A percentile compares a stretch with the other conserved stretches of the same genome.
Conservation (phyloP, 768 basidiomycete species). For the Myochromella boudieri region DNA sequence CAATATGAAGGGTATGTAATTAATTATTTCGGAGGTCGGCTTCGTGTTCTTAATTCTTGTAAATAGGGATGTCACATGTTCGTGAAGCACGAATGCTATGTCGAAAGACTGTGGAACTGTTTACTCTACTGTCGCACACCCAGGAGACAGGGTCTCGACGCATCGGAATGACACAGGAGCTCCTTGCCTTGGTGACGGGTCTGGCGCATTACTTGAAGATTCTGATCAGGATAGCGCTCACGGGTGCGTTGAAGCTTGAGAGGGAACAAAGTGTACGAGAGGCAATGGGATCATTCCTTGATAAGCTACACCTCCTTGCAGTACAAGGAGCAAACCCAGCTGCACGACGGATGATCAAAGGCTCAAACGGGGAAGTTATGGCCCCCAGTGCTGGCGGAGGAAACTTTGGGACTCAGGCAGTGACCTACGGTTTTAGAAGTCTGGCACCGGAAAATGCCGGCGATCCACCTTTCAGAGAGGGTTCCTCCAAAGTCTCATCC, state of each 20-base stretch:
- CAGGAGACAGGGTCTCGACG: constrained; percentile 88
- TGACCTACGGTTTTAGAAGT: constrained; percentile 92
- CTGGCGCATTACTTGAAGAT: constrained; percentile 99
- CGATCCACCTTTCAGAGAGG: constrained; percentile 73
- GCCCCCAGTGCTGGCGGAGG: constrained; percentile 38
- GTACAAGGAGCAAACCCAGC: constrained; percentile 81
- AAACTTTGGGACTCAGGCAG: constrained; percentile 80
- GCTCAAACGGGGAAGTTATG: constrained; percentile 65
- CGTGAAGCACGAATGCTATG: constrained; percentile 98
- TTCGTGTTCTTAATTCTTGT: constrained; percentile 16
- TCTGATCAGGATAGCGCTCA: constrained; percentile 95
- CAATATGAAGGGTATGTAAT: constrained; percentile 76
- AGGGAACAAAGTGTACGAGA: constrained; percentile 81
- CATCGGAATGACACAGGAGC: constrained; percentile 96
- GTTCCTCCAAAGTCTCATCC: constrained; percentile 52
- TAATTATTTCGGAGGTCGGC: constrained; percentile 1
- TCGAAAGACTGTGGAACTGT: constrained; percentile 97
- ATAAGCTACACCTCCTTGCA: constrained; percentile 89
- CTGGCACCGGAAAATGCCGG: constrained; percentile 90
- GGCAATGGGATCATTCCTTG: constrained; percentile 88
- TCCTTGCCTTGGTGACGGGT: constrained; percentile 97
- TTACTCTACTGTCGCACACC: constrained; percentile 93
- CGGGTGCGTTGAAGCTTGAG: constrained; percentile 93
- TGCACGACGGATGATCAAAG: constrained; percentile 73
- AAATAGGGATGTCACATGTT: constrained; percentile 92